Evolutionary conservation across 192 early-diverging fungal genomes (phyloP).

Genomic region (Umbelopsis isabellina): DNA sequence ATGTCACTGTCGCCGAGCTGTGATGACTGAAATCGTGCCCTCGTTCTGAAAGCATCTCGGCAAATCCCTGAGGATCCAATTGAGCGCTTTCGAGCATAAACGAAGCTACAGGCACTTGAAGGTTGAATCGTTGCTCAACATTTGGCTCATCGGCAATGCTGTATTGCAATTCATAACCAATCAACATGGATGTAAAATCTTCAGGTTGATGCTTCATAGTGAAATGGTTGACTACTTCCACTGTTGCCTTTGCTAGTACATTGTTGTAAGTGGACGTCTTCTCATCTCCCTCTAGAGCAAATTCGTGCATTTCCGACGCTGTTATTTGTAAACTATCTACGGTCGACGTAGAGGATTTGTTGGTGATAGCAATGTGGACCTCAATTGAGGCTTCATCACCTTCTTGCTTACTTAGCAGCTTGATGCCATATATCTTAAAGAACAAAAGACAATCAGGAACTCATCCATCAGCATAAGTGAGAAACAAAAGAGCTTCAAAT

Average conservation of each 20-base stretch:
- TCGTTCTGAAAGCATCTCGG: constrained; percentile 44
- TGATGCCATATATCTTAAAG: neutral
- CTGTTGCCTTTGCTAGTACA: neutral
- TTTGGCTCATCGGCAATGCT: neutral
- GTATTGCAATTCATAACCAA: neutral
- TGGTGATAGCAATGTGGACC: constrained; percentile 1
- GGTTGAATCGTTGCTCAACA: constrained; percentile 22
- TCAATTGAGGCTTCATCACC: neutral
- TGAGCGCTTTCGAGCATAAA: constrained; percentile 46
- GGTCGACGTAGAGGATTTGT: neutral
- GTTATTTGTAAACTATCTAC: neutral
- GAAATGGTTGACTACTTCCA: neutral
- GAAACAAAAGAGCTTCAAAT: too few relatives aligned
- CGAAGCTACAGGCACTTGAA: constrained; percentile 51
- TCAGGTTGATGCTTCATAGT: neutral
- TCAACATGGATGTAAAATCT: neutral
- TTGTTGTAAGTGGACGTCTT: neutral
- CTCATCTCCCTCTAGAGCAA: neutral
- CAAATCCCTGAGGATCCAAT: constrained; percentile 54
- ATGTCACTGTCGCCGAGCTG: constrained; percentile 39
- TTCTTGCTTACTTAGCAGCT: constrained; percentile 6
- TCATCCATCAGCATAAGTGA: neutral
- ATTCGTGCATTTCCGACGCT: neutral
- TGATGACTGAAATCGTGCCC: constrained; percentile 50
- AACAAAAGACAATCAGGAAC: too few relatives aligned